Base-by-base conservation (phyloP, 495 filamentous ascomycete genomes). In the Xylaria telfairii region DNA sequence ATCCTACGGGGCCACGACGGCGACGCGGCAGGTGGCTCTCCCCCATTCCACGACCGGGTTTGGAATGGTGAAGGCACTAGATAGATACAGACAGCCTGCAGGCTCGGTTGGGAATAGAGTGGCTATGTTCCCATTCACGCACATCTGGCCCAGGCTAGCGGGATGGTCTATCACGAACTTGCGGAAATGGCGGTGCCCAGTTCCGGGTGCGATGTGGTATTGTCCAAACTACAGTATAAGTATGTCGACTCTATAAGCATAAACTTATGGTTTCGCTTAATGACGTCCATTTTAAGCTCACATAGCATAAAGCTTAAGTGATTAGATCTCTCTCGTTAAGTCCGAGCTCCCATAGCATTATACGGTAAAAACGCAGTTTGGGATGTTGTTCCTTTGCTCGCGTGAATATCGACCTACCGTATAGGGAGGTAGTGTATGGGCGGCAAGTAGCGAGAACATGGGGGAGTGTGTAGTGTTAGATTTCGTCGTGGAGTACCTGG, bases 41-140 rank as follows among this genome's bases (percentile, higher is more conserved):
- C 13, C 21, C 47, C 21, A 51, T 8, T 37, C 3, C 26, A 51
- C 51, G 51, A 30, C 51, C 51, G 12, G 30, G 30, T 57, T 34
- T 19, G 5, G 54, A 34, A 57, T 34, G 32, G 32, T 21, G 30
- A 59, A 59, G 30, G 21, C 32, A 12, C 56, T 37, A 32, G 26
- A 1, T 19, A 30, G 26, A 37, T 15, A 37, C 7, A 53, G 34
- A 37, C 34, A 26, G 54, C 54, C 54, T 34, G 54, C 54, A n/a
- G 54, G 19, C 15, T 57, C 54, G 54, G 54, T 57, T 57, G 54
- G 54, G 12, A 56, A 56, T 56, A 34, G 15, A 37, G 28, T 59
- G 56, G 56, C 56, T 21, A n/a, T 59, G 56, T 8, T 37, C 10
- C 26, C 26, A 30, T 54, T 54, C 51, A 2, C 26, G 24, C 51